Evolutionary conservation across 345 rosid species (phyloP).

Genomic region (Lagerstroemia speciosa): DNA sequence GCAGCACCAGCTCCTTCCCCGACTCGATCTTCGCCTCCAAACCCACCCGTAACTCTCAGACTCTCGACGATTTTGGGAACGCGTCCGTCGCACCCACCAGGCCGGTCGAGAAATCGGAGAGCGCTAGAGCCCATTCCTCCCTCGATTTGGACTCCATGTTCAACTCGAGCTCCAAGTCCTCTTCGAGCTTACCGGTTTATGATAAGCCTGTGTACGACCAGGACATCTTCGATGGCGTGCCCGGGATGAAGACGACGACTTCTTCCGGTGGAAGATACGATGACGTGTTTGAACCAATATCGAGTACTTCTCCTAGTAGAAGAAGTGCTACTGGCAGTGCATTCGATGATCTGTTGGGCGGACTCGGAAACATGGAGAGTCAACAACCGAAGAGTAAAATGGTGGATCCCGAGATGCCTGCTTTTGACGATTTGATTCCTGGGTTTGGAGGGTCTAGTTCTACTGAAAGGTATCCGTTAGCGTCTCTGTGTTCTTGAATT

Average conservation of each 20-base stretch:
- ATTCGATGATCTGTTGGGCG: conserved; percentile 34
- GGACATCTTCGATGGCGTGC: conserved; percentile 33
- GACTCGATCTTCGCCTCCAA: conserved; percentile 17
- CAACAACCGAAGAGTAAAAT: conserved; percentile 16
- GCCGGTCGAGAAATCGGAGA: conserved; percentile 14
- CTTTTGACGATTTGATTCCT: conserved; percentile 34
- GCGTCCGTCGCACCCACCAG: conserved; percentile 24
- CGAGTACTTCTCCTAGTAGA: conserved; percentile 12
- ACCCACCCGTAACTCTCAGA: conserved; percentile 5
- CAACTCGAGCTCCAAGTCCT: conserved; percentile 19
- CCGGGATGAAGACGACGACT: conserved; percentile 32
- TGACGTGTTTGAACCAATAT: conserved; percentile 19
- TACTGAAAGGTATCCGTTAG: conserved; percentile 9
- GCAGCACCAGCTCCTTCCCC: conserved; percentile 10
- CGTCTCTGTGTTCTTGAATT: neutral
- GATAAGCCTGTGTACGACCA: conserved; percentile 44
- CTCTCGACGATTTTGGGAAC: conserved; percentile 20
- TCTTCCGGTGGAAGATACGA: conserved; percentile 20
- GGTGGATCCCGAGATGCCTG: conserved; percentile 17
- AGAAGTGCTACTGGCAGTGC: conserved; percentile 5
- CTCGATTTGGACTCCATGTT: conserved; percentile 31
- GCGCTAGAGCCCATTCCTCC: conserved; percentile 4
- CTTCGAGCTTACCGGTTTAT: conserved; percentile 24
- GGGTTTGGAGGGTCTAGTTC: conserved; percentile 37
- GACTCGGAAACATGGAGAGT: conserved; percentile 24